Evolutionary conservation across 2,329 filamentous ascomycete genomes (phyloP), one percentile per base, ranked within the genome.

Genomic region (Chaetothyriales sp.): DNA sequence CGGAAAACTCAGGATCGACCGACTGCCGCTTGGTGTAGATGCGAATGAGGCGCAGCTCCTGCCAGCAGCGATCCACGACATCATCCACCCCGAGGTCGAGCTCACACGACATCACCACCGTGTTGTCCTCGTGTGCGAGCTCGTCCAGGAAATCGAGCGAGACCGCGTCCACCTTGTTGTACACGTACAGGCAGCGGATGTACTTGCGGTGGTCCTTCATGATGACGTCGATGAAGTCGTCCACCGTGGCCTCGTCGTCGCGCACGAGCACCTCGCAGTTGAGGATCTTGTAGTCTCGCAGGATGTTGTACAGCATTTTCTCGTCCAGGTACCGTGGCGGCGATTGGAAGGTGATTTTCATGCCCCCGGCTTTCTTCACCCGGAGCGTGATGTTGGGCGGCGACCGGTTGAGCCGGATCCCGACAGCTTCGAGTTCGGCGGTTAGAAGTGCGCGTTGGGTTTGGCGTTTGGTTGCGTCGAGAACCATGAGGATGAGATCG

Each of bases 171-270:
- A 98, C 94, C 72, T 98, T 98, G 83, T 98, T 98, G 80, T 98
- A 98, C 28, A 96, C 90, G 70, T 98, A 98, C 28, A 98, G 76
- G 64, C 80, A 84, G 64, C 79, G 78, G 73, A 98, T 95, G 74
- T 98, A 98, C 68, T 94, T 98, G 64, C 92, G 77, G 73, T 98
- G 92, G 65, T 95, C 87, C 69, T 92, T 94, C 90, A 96, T 96
- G 69, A 98, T 95, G 55, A 95, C 88, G 67, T 98, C 92, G 71
- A 98, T 98, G 67, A 98, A 85, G 69, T 98, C 90, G 70, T 98
- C 92, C 36, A 98, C 88, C 1, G 92, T 96, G 43, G 84, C 87
- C 65, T 93, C 81, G 64, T 98, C 92, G 65, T 98, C 92, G 61
- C 92, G 84, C 15, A 98, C 80, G 19, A 98, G 78, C 0, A 98